phyloP scores from a whole-genome alignment of 129 eudicot species.

The Escallonia rubra region DNA sequence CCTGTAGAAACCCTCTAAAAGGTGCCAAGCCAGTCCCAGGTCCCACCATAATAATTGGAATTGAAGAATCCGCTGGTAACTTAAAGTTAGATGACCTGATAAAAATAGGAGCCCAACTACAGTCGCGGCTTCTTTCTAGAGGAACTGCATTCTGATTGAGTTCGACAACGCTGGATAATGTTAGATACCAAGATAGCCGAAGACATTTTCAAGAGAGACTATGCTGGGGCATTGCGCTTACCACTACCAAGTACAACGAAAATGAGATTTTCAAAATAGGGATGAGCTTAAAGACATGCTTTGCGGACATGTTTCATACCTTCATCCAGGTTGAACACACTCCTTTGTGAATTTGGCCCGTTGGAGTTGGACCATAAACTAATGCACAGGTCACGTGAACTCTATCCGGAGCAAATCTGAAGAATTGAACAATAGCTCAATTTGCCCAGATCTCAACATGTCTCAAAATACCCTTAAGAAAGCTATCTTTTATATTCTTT shows the following conservation, averaged over 20 bases:
- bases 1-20: slow-evolving; percentile 87
- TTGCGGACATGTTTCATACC: slow-evolving; percentile 26
- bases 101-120: slow-evolving; percentile 73
- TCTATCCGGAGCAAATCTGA: slow-evolving; percentile 63
- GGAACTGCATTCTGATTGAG: slow-evolving; percentile 61
- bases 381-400: slow-evolving; percentile 81
- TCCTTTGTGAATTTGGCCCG: slow-evolving; percentile 72
- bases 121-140: slow-evolving; percentile 37
- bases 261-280: background rate
- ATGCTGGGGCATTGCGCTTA: too few species aligned
- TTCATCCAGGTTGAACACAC: slow-evolving; percentile 92
- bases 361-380: slow-evolving; percentile 67
- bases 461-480: background rate
- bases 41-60: slow-evolving; percentile 78
- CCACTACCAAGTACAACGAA: background rate
- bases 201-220: background rate
- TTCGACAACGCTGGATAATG: slow-evolving; percentile 14
- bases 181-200: background rate
- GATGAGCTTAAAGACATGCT: background rate
- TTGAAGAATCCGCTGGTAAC: slow-evolving; percentile 59
- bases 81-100: slow-evolving; percentile 76
- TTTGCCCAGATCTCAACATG: background rate
- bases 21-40: slow-evolving; percentile 99
- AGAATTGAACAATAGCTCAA: slow-evolving; percentile 8
- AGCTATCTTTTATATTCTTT: background rate